Conservation (phyloP, 192 early-diverging fungal genomes). For the Podila verticillata region DNA sequence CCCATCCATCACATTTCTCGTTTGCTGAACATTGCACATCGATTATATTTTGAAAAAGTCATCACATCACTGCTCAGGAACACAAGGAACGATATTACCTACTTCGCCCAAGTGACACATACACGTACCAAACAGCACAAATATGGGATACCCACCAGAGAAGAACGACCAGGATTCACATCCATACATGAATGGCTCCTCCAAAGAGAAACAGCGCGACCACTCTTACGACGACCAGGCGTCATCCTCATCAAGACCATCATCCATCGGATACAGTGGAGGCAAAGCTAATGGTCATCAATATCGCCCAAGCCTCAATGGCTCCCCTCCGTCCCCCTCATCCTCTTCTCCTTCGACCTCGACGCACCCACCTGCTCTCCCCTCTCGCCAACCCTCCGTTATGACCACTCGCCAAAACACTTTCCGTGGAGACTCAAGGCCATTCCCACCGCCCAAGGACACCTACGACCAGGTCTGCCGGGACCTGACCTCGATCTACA, state of each 20-base stretch:
- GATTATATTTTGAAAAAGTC: neutral
- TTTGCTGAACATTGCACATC: too few relatives aligned
- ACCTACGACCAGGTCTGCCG: conserved; percentile 68
- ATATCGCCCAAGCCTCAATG: neutral
- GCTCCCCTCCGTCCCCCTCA: conserved; percentile 2
- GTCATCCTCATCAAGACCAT: neutral
- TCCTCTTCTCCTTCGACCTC: conserved; percentile 13
- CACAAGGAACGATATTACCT: neutral
- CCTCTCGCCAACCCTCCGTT: conserved; percentile 1
- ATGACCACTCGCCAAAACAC: neutral
- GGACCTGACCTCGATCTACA: conserved; percentile 74
- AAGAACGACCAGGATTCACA: conserved; percentile 12
- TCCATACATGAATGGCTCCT: neutral
- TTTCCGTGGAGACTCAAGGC: neutral
- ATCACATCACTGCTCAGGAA: neutral
- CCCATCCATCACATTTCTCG: too few relatives aligned
- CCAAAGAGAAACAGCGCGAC: neutral
- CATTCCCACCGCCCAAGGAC: conserved; percentile 26
- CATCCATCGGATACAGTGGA: conserved; percentile 15
- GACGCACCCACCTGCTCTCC: conserved; percentile 10
- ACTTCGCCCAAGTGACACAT: too few relatives aligned
- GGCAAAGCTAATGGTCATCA: neutral
- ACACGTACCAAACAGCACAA: neutral
- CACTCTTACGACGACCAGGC: conserved; percentile 10
- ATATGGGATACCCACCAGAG: conserved; percentile 10